Percentiles rank a stretch among this genome's conserved stretches.
These are phyloP conservation scores for Apiotrichum sp. DNA, from an alignment of 1,284 basidiomycete genomes.

Conservation along the genomic window DNA sequence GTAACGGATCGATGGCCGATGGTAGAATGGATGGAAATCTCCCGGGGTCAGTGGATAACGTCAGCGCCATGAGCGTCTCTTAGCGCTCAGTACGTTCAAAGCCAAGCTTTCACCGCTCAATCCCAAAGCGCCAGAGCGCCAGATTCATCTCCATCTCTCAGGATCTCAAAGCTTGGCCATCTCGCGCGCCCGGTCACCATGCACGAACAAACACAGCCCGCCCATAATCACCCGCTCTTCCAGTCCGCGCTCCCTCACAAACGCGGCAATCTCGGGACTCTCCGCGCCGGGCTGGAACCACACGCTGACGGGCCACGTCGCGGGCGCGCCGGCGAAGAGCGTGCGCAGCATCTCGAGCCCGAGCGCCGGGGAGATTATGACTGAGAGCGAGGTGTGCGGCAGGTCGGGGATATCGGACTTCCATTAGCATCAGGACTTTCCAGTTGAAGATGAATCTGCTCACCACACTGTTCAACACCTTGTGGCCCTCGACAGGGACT, in stretches of 20 bases:
- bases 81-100: too few species aligned
- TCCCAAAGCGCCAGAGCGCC: too few species aligned
- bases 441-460: conserved; percentile 1
- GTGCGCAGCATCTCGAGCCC: conserved; percentile 32
- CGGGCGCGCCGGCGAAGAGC: conserved; percentile 54
- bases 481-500: conserved; percentile 32
- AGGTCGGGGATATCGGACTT: conserved; percentile 61
- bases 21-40: too few species aligned
- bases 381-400: conserved; percentile 64
- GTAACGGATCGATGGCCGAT: too few species aligned
- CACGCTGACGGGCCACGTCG: conserved; percentile 54
- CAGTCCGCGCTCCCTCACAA: conserved; percentile 55
- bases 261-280: conserved; percentile 54
- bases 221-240: conserved; percentile 61
- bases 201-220: conserved; percentile 66
- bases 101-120: too few species aligned
- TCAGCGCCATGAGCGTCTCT: too few species aligned
- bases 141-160: too few species aligned
- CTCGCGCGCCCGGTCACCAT: conserved; percentile 53
- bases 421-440: not conserved
- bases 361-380: conserved; percentile 68
- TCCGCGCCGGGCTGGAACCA: conserved; percentile 85
- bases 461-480: conserved; percentile 29
- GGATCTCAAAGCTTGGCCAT: conserved; percentile 13
- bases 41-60: too few species aligned